Base-by-base conservation (phyloP, 106 monocot genomes). In the Iris macrosiphon region DNA sequence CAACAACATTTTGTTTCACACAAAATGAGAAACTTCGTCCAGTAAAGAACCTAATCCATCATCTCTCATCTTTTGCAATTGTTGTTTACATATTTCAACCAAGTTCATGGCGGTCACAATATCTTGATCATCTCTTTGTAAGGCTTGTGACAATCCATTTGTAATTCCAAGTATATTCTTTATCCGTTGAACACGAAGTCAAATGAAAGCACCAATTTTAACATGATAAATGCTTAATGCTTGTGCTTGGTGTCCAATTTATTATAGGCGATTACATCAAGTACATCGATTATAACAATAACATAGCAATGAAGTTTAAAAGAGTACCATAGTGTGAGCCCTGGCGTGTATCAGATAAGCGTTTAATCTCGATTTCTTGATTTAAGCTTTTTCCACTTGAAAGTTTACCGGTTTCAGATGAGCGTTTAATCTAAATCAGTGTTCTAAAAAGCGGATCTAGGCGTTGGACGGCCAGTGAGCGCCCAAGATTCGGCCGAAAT, bases 271-370 rank as follows among this genome's bases (percentile, higher is more conserved):
- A 49, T 22, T 22, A 49, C 7, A 4, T 25, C 4, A 49, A 49
- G 44, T 4, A 34, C 34, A 5, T 34, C 34, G 3, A 45, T 4
- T 15, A 45, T 18, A 14, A 45, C 3, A 15, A 45, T 4, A 49
- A 49, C 24, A 49, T 49, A 20, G 6, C 3, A 49, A 49, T 23
- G 4, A 25, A 5, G 25, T 49, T 49, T 3, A 49, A 6, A 22
- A 49, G 12, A n/a, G n/a, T n/a, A n/a, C n/a, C n/a, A 49, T 23
- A 49, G 25, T 49, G 49, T 49, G 49, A 49, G 34, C 24, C 49
- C 20, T 23, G 25, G 12, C 20, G 24, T n/a, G n/a, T 4, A 23
- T 49, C n/a, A n/a, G n/a, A n/a, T n/a, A n/a, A n/a, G n/a, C n/a
- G n/a, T n/a, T n/a, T 17, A 25, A 8, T n/a, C n/a, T n/a, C n/a